phyloP scores from a whole-genome alignment of 2,329 filamentous ascomycete species.

The Diaporthe velutina region DNA sequence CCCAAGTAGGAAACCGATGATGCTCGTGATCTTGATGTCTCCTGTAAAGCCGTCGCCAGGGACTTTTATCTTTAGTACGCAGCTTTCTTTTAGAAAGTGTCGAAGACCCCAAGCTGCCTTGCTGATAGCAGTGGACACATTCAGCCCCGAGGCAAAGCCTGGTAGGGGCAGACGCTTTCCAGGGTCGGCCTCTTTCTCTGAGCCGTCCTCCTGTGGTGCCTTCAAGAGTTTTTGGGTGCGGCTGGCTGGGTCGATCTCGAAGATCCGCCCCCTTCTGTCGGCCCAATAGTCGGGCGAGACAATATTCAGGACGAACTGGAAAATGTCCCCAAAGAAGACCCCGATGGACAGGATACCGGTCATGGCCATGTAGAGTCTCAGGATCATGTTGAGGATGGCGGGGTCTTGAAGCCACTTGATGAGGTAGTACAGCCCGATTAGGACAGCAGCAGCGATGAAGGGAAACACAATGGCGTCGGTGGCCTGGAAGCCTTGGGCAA shows the following conservation, averaged over 20 bases:
- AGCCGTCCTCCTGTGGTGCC: constrained; percentile 40
- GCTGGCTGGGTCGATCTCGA: constrained; percentile 57
- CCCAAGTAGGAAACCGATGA: constrained; percentile 68
- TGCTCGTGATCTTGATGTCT: constrained; percentile 67
- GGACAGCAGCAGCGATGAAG: constrained; percentile 77
- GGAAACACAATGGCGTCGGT: constrained; percentile 90
- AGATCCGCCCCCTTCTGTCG: constrained; percentile 56
- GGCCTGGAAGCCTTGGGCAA: constrained; percentile 74
- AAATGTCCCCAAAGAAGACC: constrained; percentile 78
- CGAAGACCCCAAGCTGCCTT: constrained; percentile 64
- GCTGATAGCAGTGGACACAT: constrained; percentile 43
- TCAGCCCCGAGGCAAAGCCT: constrained; percentile 37
- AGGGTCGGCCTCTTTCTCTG: constrained; percentile 45
- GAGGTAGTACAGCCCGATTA: constrained; percentile 84
- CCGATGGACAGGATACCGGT: constrained; percentile 84
- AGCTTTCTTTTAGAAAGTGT: constrained; percentile 63
- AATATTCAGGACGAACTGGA: constrained; percentile 75
- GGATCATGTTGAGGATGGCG: constrained; percentile 82
- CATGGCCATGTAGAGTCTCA: constrained; percentile 86
- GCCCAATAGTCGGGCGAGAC: constrained; percentile 81
- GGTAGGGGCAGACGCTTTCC: constrained; percentile 46
- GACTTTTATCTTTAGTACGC: constrained; percentile 63
- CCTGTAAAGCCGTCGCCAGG: constrained; percentile 64
- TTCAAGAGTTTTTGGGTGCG: constrained; percentile 53
- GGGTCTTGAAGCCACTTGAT: constrained; percentile 92